A percentile compares a stretch with the other conserved stretches of the same genome.
Evolutionary conservation across 2,329 filamentous ascomycete genomes (phyloP).

Genomic region (Paraphoma sp.): DNA sequence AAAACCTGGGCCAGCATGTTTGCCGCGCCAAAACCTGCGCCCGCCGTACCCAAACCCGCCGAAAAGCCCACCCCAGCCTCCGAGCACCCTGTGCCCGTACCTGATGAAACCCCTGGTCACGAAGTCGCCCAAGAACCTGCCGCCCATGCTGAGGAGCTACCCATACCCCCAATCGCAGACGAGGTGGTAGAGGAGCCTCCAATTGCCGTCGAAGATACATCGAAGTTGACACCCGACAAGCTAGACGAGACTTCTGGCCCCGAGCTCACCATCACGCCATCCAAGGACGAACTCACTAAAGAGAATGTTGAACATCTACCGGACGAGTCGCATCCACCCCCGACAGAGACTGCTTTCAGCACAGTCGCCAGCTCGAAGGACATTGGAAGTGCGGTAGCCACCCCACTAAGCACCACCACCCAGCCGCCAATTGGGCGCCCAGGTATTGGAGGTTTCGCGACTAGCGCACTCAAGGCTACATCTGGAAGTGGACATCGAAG

Average conservation of each 20-base stretch:
- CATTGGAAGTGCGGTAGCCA: slow-evolving; percentile 62
- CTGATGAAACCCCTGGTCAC: slow-evolving; percentile 47
- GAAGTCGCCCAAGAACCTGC: slow-evolving; percentile 48
- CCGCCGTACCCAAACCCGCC: slow-evolving; percentile 44
- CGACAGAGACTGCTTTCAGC: slow-evolving; percentile 85
- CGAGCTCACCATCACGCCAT: slow-evolving; percentile 63
- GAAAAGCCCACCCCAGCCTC: slow-evolving; percentile 45
- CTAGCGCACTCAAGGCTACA: slow-evolving; percentile 83
- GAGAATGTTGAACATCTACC: slow-evolving; percentile 90
- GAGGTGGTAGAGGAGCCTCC: slow-evolving; percentile 45
- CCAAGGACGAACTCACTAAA: slow-evolving; percentile 85
- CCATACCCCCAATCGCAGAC: slow-evolving; percentile 45
- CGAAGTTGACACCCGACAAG: slow-evolving; percentile 43
- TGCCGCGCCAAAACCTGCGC: slow-evolving; percentile 57
- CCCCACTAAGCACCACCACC: slow-evolving; percentile 62
- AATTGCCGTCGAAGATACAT: slow-evolving; percentile 31
- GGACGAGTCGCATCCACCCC: slow-evolving; percentile 77
- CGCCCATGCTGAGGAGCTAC: slow-evolving; percentile 50
- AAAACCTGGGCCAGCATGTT: slow-evolving; percentile 64
- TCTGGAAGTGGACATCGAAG: slow-evolving; percentile 65
- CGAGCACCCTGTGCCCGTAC: slow-evolving; percentile 41
- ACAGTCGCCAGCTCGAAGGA: slow-evolving; percentile 88
- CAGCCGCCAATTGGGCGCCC: slow-evolving; percentile 67
- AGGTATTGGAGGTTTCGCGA: slow-evolving; percentile 74
- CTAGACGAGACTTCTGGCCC: slow-evolving; percentile 59